phyloP scores from a whole-genome alignment of 129 eudicot species.

The Rutidosis leptorrhynchoides region DNA sequence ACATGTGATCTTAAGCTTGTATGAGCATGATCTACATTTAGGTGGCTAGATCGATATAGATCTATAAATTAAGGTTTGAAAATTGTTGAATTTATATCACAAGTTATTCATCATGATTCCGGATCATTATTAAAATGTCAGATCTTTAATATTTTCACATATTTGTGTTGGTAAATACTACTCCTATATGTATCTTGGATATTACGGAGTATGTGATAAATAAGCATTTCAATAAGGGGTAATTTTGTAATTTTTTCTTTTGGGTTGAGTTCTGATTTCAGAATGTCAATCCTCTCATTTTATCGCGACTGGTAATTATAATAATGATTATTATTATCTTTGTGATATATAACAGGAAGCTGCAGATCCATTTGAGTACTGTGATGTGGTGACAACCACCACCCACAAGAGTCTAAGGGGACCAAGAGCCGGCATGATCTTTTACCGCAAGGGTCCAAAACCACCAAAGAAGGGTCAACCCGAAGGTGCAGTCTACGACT shows the following conservation, averaged over 20 bases:
- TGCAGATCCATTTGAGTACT: slow-evolving; percentile 92
- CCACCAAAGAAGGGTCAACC: slow-evolving; percentile 98
- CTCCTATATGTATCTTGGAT: neutral
- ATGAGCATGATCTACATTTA: slow-evolving; percentile 7
- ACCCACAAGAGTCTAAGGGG: slow-evolving; percentile 99
- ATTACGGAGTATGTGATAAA: neutral
- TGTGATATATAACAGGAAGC: slow-evolving; percentile 59
- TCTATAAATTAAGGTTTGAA: slow-evolving; percentile 6
- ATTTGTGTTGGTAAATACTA: neutral
- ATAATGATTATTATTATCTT: neutral
- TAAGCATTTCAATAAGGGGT: neutral
- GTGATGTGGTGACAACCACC: slow-evolving; percentile 95
- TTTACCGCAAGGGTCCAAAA: slow-evolving; percentile 94
- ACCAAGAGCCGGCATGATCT: slow-evolving; percentile 98
- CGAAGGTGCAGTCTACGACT: slow-evolving; percentile 86
- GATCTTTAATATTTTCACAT: neutral
- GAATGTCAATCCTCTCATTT: neutral
- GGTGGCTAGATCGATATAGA: neutral
- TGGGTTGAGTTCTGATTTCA: neutral
- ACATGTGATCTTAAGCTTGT: neutral
- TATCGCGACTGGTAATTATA: neutral
- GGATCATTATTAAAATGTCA: neutral
- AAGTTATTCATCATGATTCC: neutral
- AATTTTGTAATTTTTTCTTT: neutral
- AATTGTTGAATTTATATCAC: neutral